These are phyloP conservation scores for Pseudogymnoascus sp. DNA, from an alignment of 2,329 filamentous ascomycete species.

Conservation along the genomic window DNA sequence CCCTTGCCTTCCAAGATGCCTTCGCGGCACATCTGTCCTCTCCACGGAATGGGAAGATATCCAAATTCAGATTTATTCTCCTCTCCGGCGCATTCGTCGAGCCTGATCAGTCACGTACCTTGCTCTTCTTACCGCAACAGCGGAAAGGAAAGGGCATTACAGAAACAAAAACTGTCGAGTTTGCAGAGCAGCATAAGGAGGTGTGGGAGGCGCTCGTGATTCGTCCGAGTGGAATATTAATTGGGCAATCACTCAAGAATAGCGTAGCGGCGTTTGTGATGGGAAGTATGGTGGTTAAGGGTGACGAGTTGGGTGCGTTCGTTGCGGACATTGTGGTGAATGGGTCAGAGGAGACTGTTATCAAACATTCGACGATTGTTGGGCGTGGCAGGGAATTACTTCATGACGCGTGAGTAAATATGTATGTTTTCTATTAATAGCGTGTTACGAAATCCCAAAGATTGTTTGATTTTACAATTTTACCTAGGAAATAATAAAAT, in stretches of 20 bases:
- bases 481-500: too few species aligned
- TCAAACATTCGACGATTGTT: conserved; percentile 20
- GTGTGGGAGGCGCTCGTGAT: conserved; percentile 20
- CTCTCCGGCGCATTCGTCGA: conserved; percentile 31
- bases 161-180: conserved; percentile 21
- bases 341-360: conserved; percentile 18
- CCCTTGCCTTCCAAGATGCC: conserved; percentile 20
- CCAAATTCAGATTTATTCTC: conserved; percentile 28
- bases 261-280: conserved; percentile 10
- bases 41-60: conserved; percentile 2
- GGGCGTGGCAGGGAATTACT: conserved; percentile 23
- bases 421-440: background rate
- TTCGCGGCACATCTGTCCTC: conserved; percentile 19
- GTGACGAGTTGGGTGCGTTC: conserved; percentile 23
- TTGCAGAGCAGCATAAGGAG: conserved; percentile 16
- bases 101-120: conserved; percentile 27
- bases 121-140: conserved; percentile 25
- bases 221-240: conserved; percentile 19
- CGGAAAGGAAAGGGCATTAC: conserved; percentile 25
- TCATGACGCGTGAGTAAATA: background rate
- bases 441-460: background rate
- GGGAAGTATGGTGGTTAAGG: conserved; percentile 19
- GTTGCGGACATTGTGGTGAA: conserved; percentile 21
- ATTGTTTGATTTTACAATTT: background rate
- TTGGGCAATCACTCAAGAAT: conserved; percentile 9